Evolutionary conservation across 2,329 filamentous ascomycete genomes (phyloP).

Genomic region (Fusarium floridanum): DNA sequence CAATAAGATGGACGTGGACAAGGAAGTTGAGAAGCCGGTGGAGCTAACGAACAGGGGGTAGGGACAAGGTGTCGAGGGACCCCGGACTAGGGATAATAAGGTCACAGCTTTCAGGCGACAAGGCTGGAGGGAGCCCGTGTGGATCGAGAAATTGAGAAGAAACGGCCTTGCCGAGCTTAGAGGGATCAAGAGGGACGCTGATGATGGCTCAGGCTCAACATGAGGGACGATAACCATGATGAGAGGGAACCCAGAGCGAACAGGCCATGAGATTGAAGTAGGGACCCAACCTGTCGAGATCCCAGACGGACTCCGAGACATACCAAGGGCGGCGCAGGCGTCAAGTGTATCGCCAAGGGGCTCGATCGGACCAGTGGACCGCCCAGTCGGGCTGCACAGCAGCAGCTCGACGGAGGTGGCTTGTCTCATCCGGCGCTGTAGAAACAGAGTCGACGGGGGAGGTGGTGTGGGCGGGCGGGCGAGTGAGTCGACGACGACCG

Average conservation of each 20-base stretch:
- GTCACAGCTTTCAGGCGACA: slow-evolving; percentile 42
- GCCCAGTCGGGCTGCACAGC: slow-evolving; percentile 46
- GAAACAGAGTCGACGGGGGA: slow-evolving; percentile 42
- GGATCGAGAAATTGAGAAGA: slow-evolving; percentile 20
- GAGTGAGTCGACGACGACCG: slow-evolving; percentile 45
- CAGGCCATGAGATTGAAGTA: slow-evolving; percentile 35
- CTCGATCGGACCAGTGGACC: slow-evolving; percentile 47
- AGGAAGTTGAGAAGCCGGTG: slow-evolving; percentile 43
- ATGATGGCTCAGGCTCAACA: neutral
- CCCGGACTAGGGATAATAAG: slow-evolving; percentile 44
- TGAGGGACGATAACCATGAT: neutral
- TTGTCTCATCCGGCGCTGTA: slow-evolving; percentile 47
- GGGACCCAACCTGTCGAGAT: slow-evolving; percentile 18
- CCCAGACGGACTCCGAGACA: slow-evolving; percentile 43
- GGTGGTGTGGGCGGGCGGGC: slow-evolving; percentile 44
- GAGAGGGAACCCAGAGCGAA: slow-evolving; percentile 24
- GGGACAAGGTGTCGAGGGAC: slow-evolving; percentile 33
- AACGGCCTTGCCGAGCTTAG: slow-evolving; percentile 18
- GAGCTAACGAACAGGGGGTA: slow-evolving; percentile 32
- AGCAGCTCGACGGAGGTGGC: slow-evolving; percentile 44
- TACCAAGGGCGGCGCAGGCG: slow-evolving; percentile 45
- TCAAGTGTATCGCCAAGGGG: slow-evolving; percentile 47
- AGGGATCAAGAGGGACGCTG: slow-evolving; percentile 10
- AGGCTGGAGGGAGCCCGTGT: slow-evolving; percentile 32
- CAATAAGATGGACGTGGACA: slow-evolving; percentile 39